Percentiles rank a stretch among this genome's conserved stretches.
Conservation (phyloP, 169 alveolate genomes). For the Toxoplasma gondii region DNA sequence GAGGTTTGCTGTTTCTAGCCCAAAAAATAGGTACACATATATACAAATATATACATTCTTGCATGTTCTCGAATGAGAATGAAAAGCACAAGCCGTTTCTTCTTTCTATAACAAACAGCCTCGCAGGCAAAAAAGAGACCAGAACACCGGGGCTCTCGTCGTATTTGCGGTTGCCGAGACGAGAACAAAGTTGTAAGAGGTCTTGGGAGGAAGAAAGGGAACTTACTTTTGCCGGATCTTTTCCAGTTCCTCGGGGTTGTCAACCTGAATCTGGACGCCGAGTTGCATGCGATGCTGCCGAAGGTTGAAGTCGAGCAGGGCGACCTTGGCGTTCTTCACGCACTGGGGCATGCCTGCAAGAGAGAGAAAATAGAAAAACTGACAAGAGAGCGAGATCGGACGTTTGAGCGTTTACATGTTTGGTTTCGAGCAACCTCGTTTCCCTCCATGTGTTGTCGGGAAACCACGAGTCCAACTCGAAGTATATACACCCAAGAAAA, state of each 20-base stretch:
- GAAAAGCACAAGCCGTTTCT: too few relatives aligned
- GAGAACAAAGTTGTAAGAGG: background rate
- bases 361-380: background rate
- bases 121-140: too few relatives aligned
- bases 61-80: too few relatives aligned
- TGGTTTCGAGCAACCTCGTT: too few relatives aligned
- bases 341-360: slow-evolving; percentile 93
- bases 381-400: background rate
- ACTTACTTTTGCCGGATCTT: slow-evolving; percentile 88
- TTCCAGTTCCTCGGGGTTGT: slow-evolving; percentile 97
- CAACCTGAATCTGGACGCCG: slow-evolving; percentile 89
- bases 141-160: too few relatives aligned
- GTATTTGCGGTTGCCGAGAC: background rate
- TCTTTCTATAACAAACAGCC: too few relatives aligned
- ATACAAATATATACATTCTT: background rate
- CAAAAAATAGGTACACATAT: too few relatives aligned
- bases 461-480: too few relatives aligned
- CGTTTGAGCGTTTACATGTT: background rate
- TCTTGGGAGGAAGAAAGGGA: background rate
- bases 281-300: slow-evolving; percentile 92
- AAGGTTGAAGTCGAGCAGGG: slow-evolving; percentile 97
- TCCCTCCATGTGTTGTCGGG: too few relatives aligned
- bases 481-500: too few relatives aligned
- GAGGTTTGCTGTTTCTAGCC: too few relatives aligned
- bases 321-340: slow-evolving; percentile 95